Evolutionary conservation across 148 eudicot species (phyloP), one percentile per base, ranked within the genome.

Genomic region (Amaranthus cruentus): DNA sequence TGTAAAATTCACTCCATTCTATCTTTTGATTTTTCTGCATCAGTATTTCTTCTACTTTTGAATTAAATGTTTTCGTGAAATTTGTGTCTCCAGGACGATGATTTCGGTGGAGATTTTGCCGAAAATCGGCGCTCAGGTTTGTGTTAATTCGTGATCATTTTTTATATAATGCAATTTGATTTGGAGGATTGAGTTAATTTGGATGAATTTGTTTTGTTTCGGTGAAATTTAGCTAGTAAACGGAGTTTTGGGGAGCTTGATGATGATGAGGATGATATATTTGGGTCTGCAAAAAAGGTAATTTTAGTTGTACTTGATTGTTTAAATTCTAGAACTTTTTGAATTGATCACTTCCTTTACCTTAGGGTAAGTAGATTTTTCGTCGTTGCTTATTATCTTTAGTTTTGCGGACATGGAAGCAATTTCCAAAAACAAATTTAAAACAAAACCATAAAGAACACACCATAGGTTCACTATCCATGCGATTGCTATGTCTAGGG

Each of bases 191-290:
- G 46, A 11, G 51, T 69, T 43, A 38, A 28, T 28, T 60, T 21
- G 38, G 11, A 74, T 51, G n/a, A 43, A 9, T 78, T 56, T 74
- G 9, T 47, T 48, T 15, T 46, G 58, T 59, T 28, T 42, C 6
- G 62, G 11, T 69, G 57, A 68, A 55, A 68, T 82, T 67, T 62
- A 95, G 99, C 91, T 38, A 86, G 58, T 68, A 92, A 96, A 82
- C 85, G 99, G 77, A 66, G 88, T 72, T 96, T 92, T 74, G 97
- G 88, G 59, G 99, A 96, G 68, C 80, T 96, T 44, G 97, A 88
- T 48, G 99, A 96, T 52, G 96, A 95, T n/a, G 98, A 96, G 57
- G 99, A 96, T 61, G 97, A 96, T 71, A 79, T 92, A 10, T 96
- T 96, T 77, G 89, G 89, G 71, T 76, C 92, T 28, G 38, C 38